Evolutionary conservation across 1,284 basidiomycete genomes (phyloP).

Genomic region (Boletus semigastroideus): DNA sequence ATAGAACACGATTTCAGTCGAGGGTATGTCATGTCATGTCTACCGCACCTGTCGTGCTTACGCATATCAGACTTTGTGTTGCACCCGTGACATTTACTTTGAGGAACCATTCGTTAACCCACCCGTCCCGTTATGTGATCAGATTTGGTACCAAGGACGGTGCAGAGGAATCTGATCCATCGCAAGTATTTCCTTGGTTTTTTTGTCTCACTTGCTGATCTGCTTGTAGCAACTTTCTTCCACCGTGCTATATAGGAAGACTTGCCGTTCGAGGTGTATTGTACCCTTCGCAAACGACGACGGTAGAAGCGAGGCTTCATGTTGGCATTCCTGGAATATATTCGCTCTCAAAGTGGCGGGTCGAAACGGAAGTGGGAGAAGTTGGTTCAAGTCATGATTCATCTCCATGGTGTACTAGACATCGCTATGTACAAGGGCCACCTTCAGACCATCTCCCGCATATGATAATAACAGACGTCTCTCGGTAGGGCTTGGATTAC

Average conservation of each 20-base stretch:
- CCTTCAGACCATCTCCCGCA: constrained; percentile 38
- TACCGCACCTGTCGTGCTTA: constrained; percentile 10
- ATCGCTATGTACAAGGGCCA: constrained; percentile 54
- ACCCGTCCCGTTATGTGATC: constrained; percentile 53
- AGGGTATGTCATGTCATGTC: constrained; percentile 46
- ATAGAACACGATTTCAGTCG: constrained; percentile 63
- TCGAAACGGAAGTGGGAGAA: constrained; percentile 64
- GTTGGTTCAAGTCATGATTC: constrained; percentile 9
- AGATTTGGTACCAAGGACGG: constrained; percentile 35
- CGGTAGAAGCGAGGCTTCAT: constrained; percentile 52
- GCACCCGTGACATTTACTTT: constrained; percentile 58
- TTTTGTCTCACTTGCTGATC: constrained; percentile 5
- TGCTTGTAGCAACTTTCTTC: constrained; percentile 39
- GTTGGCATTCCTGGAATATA: constrained; percentile 66
- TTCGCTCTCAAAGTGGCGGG: constrained; percentile 57
- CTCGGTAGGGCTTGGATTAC: constrained; percentile 14
- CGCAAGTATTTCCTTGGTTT: constrained; percentile 35
- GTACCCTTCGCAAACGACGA: constrained; percentile 44
- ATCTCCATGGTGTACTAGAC: constrained; percentile 36
- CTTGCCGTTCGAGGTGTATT: constrained; percentile 59
- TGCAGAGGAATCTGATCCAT: constrained; percentile 27
- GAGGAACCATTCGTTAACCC: constrained; percentile 68
- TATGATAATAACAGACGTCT: constrained; percentile 44
- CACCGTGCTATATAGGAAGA: constrained; percentile 58
- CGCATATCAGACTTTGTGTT: constrained; percentile 50